These are phyloP conservation scores for Aspergillus sp. DNA, from an alignment of 2,329 filamentous ascomycete genomes.

Conservation along the genomic window DNA sequence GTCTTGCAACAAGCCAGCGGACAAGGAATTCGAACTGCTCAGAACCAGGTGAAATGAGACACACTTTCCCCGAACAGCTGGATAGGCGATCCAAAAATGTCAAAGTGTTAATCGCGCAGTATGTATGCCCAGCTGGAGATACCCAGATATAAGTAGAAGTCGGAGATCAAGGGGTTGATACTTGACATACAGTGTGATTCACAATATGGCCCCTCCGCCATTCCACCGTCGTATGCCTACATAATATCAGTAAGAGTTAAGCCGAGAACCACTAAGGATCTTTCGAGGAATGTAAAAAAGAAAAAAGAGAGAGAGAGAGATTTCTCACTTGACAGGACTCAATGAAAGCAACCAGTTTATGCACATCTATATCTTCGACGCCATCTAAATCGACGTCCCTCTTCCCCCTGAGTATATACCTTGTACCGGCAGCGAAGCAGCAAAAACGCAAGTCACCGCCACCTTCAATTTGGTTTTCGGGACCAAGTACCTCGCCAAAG, in stretches of 20 bases:
- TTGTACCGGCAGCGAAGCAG: conserved; percentile 76
- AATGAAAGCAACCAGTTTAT: conserved; percentile 69
- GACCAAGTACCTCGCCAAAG: conserved; percentile 78
- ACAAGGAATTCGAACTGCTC: conserved; percentile 39
- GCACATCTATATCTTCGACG: conserved; percentile 72
- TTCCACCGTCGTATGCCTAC: conserved; percentile 80
- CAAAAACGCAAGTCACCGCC: conserved; percentile 85
- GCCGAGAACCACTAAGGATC: background rate
- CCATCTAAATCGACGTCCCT: conserved; percentile 54
- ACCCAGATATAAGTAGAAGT: conserved; percentile 19
- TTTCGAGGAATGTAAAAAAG: background rate
- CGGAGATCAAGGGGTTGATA: background rate
- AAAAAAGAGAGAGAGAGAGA: background rate
- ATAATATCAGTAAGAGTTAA: conserved; percentile 26
- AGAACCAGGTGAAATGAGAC: conserved; percentile 28
- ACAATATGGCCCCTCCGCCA: conserved; percentile 73
- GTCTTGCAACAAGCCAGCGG: conserved; percentile 63
- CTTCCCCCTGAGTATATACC: conserved; percentile 75
- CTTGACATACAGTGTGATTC: conserved; percentile 72
- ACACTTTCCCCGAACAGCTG: conserved; percentile 26
- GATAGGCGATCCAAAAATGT: conserved; percentile 68
- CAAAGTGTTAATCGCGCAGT: conserved; percentile 79
- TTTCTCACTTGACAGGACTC: conserved; percentile 57
- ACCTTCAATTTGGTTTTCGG: conserved; percentile 64
- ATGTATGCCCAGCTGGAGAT: conserved; percentile 77